Evolutionary conservation across 129 eudicot genomes (phyloP).

Genomic region (Dittrichia graveolens): DNA sequence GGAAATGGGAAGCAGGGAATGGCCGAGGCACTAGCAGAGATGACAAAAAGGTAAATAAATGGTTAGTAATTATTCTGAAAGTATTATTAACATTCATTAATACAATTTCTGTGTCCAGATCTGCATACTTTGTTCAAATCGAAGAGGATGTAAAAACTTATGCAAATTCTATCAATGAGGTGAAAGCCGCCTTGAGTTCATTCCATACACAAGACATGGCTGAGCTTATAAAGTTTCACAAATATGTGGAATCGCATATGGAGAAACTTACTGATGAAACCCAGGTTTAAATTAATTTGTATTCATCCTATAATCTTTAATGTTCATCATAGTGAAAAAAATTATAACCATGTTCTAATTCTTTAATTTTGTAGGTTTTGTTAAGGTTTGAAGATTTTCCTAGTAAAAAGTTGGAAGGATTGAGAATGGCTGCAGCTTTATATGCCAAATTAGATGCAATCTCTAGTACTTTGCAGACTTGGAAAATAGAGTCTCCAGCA

Average conservation of each 20-base stretch:
- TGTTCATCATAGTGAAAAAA: background rate
- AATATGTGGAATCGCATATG: slow-evolving; percentile 60
- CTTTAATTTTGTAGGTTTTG: slow-evolving; percentile 33
- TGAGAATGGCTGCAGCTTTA: slow-evolving; percentile 65
- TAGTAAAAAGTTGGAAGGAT: slow-evolving; percentile 51
- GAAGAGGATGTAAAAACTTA: slow-evolving; percentile 82
- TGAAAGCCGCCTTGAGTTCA: slow-evolving; percentile 46
- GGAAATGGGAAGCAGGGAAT: slow-evolving; percentile 69
- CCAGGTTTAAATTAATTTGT: slow-evolving; percentile 43
- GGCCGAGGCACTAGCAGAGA: slow-evolving; percentile 96
- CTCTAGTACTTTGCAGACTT: slow-evolving; percentile 41
- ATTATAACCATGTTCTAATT: background rate
- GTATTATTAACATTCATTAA: background rate
- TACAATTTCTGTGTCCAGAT: slow-evolving; percentile 46
- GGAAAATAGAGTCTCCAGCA: slow-evolving; percentile 55
- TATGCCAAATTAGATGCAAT: slow-evolving; percentile 45
- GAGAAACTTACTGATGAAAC: slow-evolving; percentile 80
- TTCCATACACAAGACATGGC: slow-evolving; percentile 77
- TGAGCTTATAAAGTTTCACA: slow-evolving; percentile 72
- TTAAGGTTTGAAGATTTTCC: slow-evolving; percentile 62
- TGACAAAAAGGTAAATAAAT: slow-evolving; percentile 73
- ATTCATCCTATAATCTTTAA: background rate
- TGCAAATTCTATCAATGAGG: slow-evolving; percentile 52
- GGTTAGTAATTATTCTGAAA: slow-evolving; percentile 19
- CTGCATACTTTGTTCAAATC: slow-evolving; percentile 80